phyloP scores from a whole-genome alignment of 1,139 yeast species.

The Arxiozyma bovina region DNA sequence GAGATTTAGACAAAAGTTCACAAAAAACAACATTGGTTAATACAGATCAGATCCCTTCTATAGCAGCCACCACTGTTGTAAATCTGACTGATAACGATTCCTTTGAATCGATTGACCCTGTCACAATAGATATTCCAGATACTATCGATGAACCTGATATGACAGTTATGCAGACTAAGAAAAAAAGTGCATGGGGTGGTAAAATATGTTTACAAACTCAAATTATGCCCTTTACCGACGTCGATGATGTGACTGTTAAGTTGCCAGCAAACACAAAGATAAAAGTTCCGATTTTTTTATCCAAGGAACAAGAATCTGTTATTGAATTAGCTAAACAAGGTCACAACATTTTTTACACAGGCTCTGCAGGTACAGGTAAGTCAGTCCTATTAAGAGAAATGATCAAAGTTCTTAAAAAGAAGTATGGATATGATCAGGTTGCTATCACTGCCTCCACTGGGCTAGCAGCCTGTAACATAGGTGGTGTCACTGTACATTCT shows the following conservation, averaged over 20 bases:
- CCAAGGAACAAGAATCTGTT: constrained; percentile 65
- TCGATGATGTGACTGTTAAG: constrained; percentile 11
- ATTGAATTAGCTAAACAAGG: constrained; percentile 57
- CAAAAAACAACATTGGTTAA: background rate
- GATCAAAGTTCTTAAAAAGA: constrained; percentile 47
- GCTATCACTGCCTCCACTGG: constrained; percentile 93
- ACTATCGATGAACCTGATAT: constrained; percentile 8
- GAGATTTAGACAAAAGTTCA: background rate
- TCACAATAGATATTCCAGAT: background rate
- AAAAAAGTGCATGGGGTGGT: constrained; percentile 14
- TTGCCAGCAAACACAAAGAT: constrained; percentile 21
- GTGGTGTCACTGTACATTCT: constrained; percentile 79
- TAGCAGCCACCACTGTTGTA: background rate
- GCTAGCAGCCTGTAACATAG: constrained; percentile 83
- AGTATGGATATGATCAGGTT: constrained; percentile 44
- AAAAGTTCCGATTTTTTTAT: constrained; percentile 37
- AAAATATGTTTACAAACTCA: constrained; percentile 22
- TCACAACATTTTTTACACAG: constrained; percentile 70
- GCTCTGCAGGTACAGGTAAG: constrained; percentile 96
- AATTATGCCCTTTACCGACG: constrained; percentile 13
- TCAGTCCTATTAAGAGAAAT: constrained; percentile 66
- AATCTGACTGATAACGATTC: background rate
- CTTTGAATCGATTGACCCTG: background rate
- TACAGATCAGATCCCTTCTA: background rate
- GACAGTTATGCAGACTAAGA: constrained; percentile 10